These are phyloP conservation scores for Talinum fruticosum DNA, from an alignment of 148 eudicot genomes.

Conservation along the genomic window DNA sequence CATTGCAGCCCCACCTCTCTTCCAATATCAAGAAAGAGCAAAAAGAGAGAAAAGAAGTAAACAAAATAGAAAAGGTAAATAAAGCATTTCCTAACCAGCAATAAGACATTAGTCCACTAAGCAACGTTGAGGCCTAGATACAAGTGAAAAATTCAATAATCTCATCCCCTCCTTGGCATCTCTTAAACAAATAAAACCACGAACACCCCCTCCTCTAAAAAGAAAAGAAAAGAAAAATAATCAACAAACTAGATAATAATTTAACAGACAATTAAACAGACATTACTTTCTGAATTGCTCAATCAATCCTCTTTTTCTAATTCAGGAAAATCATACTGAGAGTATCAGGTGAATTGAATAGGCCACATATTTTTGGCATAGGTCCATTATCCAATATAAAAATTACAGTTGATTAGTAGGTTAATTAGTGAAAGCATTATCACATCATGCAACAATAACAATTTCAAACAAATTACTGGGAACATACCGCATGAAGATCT, in stretches of 20 bases:
- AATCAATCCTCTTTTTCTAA: neutral
- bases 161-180: neutral
- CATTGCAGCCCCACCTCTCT: neutral
- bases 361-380: neutral
- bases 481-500: constrained; percentile 96
- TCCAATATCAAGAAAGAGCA: neutral
- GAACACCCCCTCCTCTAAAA: too few species aligned
- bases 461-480: neutral
- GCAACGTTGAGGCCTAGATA: neutral
- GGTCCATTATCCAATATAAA: neutral
- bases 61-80: too few species aligned
- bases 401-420: neutral
- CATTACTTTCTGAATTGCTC: neutral
- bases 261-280: neutral
- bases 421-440: neutral
- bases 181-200: neutral
- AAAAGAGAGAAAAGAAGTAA: neutral
- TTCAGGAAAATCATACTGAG: neutral
- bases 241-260: too few species aligned
- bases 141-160: neutral
- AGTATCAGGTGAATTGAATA: neutral
- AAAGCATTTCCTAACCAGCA: neutral
- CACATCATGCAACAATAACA: constrained; percentile 7
- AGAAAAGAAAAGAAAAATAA: neutral
- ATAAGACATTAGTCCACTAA: neutral